A percentile compares a stretch with the other conserved stretches of the same genome.
Evolutionary conservation across 257 asterid genomes (phyloP).

Genomic region (Sherardia arvensis): DNA sequence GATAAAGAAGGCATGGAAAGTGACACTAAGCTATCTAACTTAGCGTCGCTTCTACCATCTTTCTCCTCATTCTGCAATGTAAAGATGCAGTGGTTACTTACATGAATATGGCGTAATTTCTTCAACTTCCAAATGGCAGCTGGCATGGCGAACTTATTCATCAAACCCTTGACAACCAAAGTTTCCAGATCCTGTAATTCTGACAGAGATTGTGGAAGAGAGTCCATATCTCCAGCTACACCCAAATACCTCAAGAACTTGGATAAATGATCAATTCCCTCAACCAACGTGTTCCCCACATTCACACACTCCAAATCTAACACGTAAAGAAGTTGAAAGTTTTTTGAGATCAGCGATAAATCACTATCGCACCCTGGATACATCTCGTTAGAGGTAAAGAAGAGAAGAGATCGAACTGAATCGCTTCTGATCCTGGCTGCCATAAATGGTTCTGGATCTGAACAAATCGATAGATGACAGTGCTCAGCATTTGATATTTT

Average conservation of each 20-base stretch:
- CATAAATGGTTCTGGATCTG: neutral
- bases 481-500: neutral
- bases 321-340: neutral
- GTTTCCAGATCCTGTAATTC: neutral
- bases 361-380: slow-evolving; percentile 6
- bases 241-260: neutral
- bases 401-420: slow-evolving; percentile 1
- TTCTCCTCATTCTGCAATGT: neutral
- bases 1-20: slow-evolving; percentile 1
- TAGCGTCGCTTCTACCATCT: neutral
- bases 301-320: slow-evolving; percentile 1
- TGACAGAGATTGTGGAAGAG: neutral
- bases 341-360: neutral
- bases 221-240: neutral
- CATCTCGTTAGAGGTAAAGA: neutral
- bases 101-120: neutral
- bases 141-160: neutral
- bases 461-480: neutral
- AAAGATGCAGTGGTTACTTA: neutral
- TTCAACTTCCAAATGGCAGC: neutral
- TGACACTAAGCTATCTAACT: neutral
- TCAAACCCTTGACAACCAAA: neutral
- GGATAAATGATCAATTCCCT: neutral
- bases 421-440: neutral
- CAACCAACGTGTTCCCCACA: neutral